phyloP scores from a whole-genome alignment of 768 basidiomycete genomes.

The Boletus eberwhitei region DNA sequence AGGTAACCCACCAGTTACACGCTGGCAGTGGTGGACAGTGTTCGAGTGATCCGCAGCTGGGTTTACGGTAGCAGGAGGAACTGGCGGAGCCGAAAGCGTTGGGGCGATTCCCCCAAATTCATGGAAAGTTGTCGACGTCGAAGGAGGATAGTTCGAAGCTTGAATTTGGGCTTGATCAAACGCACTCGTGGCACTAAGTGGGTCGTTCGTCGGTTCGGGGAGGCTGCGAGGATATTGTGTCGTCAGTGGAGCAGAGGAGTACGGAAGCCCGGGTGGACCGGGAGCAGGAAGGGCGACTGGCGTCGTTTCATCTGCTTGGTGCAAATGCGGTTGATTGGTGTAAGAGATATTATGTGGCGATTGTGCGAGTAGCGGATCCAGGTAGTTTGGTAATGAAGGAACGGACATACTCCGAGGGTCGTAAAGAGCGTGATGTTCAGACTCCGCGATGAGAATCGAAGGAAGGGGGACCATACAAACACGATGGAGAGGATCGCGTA shows the following conservation, averaged over 20 bases:
- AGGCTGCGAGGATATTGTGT: background rate
- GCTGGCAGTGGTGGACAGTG: constrained; percentile 1
- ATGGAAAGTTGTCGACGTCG: background rate
- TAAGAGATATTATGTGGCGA: background rate
- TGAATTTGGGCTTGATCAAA: background rate
- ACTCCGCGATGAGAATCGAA: background rate
- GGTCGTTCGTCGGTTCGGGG: background rate
- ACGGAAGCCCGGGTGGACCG: background rate
- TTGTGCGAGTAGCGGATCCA: background rate
- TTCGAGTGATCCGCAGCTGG: background rate
- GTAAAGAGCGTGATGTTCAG: background rate
- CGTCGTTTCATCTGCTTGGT: background rate
- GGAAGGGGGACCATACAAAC: background rate
- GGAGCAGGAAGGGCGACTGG: background rate
- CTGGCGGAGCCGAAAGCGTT: background rate
- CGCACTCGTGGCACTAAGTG: background rate
- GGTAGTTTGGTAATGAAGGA: background rate
- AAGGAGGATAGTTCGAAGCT: background rate
- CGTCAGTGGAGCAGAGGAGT: background rate
- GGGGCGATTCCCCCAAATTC: background rate
- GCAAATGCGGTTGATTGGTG: background rate
- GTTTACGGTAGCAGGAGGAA: background rate
- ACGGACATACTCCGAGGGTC: background rate
- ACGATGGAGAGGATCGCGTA: background rate
- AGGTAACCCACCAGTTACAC: background rate